Percentiles rank a stretch among this genome's conserved stretches.
Conservation (phyloP, 371 early-diverging fungal species). For the Mortierella sp. region DNA sequence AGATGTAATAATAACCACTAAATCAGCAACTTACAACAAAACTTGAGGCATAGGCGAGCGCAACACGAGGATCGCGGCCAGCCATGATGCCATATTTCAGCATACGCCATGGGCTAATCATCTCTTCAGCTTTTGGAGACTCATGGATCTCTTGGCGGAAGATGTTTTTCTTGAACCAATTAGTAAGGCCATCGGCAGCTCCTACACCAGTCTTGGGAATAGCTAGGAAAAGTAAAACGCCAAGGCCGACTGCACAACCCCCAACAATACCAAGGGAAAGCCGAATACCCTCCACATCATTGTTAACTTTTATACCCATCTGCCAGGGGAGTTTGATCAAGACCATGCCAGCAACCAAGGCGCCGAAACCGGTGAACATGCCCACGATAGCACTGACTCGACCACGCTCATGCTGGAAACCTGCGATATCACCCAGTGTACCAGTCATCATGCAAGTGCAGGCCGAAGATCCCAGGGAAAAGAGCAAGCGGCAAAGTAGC, state of each 20-base stretch:
- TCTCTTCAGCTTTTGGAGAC: not conserved
- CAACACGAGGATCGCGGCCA: conserved; percentile 69
- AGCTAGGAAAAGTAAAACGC: conserved; percentile 54
- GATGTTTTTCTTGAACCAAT: conserved; percentile 10
- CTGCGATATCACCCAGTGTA: conserved; percentile 64
- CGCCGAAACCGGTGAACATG: conserved; percentile 66
- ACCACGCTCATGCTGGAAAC: conserved; percentile 61
- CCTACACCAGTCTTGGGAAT: conserved; percentile 54
- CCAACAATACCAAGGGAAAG: conserved; percentile 60
- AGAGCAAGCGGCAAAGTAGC: conserved; percentile 65
- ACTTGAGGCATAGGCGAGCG: conserved; percentile 70
- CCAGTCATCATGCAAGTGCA: conserved; percentile 79
- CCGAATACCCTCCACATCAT: conserved; percentile 45
- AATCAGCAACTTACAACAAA: conserved; percentile 63
- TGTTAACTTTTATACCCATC: conserved; percentile 27
- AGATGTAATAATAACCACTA: not conserved
- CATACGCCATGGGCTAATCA: conserved; percentile 21
- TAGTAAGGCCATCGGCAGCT: conserved; percentile 4
- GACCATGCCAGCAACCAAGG: conserved; percentile 61
- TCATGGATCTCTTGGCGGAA: not conserved
- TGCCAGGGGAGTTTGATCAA: conserved; percentile 61
- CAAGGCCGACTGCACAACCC: conserved; percentile 55
- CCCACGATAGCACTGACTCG: conserved; percentile 66
- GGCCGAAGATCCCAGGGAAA: conserved; percentile 79
- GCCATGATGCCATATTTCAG: conserved; percentile 63